These are phyloP conservation scores for Skeletonema grethae DNA, from an alignment of 108 stramenopile species.

Conservation along the genomic window DNA sequence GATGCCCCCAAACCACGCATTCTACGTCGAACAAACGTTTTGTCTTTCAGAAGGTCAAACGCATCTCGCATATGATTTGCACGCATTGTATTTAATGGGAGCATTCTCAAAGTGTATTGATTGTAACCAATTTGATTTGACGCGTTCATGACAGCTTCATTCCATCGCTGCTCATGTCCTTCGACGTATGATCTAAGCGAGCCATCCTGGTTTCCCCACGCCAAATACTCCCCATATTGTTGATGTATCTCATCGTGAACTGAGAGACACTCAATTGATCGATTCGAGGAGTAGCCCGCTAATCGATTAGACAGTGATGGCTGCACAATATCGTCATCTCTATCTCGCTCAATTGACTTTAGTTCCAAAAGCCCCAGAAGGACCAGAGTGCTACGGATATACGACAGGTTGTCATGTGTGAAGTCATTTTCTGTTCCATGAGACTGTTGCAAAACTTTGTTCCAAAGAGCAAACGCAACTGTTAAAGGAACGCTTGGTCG, in stretches of 20 bases:
- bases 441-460: slow-evolving; percentile 29
- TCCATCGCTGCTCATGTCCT: slow-evolving; percentile 31
- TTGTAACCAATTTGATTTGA: slow-evolving; percentile 26
- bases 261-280: slow-evolving; percentile 42
- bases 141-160: slow-evolving; percentile 32
- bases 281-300: slow-evolving; percentile 6
- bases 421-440: neutral
- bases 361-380: slow-evolving; percentile 51
- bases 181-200: slow-evolving; percentile 23
- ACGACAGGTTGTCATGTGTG: slow-evolving; percentile 26
- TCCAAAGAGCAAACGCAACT: slow-evolving; percentile 49
- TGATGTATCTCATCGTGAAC: slow-evolving; percentile 53
- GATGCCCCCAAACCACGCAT: slow-evolving; percentile 35
- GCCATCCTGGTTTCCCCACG: slow-evolving; percentile 27
- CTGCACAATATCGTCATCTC: slow-evolving; percentile 28
- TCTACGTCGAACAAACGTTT: slow-evolving; percentile 47
- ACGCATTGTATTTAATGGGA: slow-evolving; percentile 44
- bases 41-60: slow-evolving; percentile 48
- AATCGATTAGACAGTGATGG: neutral
- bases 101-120: slow-evolving; percentile 45
- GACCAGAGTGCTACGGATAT: slow-evolving; percentile 49
- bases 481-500: slow-evolving; percentile 41
- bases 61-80: slow-evolving; percentile 40
- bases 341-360: slow-evolving; percentile 34
- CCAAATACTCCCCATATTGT: slow-evolving; percentile 53